Evolutionary conservation across 2,329 filamentous ascomycete species (phyloP).

Genomic region (Phyllosticta citribraziliensis): DNA sequence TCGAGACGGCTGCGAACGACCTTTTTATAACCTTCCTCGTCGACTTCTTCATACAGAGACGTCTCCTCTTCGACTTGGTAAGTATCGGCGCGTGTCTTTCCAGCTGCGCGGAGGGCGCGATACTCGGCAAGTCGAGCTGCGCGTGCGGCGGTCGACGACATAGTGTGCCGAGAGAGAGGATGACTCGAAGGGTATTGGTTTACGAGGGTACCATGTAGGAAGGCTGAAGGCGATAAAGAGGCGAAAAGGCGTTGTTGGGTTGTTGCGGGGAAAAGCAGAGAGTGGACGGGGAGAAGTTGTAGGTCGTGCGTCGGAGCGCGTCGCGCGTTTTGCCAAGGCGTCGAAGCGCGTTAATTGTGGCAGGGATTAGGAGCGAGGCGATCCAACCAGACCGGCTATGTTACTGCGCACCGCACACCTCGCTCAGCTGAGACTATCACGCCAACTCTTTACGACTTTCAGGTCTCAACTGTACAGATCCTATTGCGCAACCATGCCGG

Average conservation of each 20-base stretch:
- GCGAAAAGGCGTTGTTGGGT: background rate
- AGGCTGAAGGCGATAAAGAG: background rate
- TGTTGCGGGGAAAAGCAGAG: background rate
- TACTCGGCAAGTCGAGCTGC: constrained; percentile 55
- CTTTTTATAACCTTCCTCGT: constrained; percentile 90
- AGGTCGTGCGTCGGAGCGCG: constrained; percentile 3
- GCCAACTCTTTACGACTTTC: background rate
- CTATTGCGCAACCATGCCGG: constrained; percentile 26
- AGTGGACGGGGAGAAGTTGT: background rate
- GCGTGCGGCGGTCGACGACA: constrained; percentile 17
- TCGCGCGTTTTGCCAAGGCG: background rate
- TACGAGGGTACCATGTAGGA: background rate
- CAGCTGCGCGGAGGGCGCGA: constrained; percentile 70
- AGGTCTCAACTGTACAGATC: background rate
- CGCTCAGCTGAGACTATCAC: background rate
- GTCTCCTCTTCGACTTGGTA: constrained; percentile 81
- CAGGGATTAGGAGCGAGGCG: background rate
- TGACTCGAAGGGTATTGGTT: background rate
- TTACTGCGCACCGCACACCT: background rate
- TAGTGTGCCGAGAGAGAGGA: constrained; percentile 13
- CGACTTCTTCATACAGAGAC: constrained; percentile 88
- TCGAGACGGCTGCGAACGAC: constrained; percentile 82
- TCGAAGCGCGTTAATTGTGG: background rate
- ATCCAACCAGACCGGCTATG: background rate
- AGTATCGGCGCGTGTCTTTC: constrained; percentile 80